Evolutionary conservation across 2,329 filamentous ascomycete genomes (phyloP), one percentile per base, ranked within the genome.

Genomic region (Fusarium duplospermum): DNA sequence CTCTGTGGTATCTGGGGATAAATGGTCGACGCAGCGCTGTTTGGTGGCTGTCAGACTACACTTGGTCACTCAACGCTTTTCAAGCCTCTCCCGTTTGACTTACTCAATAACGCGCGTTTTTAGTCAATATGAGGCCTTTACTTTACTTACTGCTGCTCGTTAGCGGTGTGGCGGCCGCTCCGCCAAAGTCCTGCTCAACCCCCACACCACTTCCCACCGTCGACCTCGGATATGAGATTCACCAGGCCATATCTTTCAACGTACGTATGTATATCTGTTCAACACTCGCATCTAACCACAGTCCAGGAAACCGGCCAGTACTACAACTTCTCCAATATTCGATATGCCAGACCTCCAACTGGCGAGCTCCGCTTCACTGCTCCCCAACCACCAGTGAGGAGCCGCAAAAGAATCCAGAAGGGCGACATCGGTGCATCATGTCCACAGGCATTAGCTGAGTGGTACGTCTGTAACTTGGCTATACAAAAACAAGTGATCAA

Each of bases 271-370:
- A 2, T 4, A 4, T 4, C 10, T 14, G 4, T 6, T 31, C 50
- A 33, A 7, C 6, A 9, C 7, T 1, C 10, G 10, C 6, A 16
- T 1, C 50, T 20, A 31, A 31, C 29, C 4, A 2, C 33, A 6
- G 20, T 22, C 1, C 14, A 57, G n/a, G 31, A 57, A 57, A 24
- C 20, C 0, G 33, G 29, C 2, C 29, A 57, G 14, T 31, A 35
- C 20, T 24, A 57, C 14, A 35, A 57, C n/a, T 57, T 57, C 31
- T 57, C 54, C 31, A 57, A 57, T 4, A 57, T 36, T 14, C 54
- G 54, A 24, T 57, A 57, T 7, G 54, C 54, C 2, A 16, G 29
- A 11, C 31, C 31, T 36, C 54, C 54, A 9, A 22, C 22, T 13
- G 54, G 54, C 8, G 20, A 57, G 3, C 54, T 57, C 2, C 20